Conservation (phyloP, 192 early-diverging fungal species). For the Spizellomyces sp. region DNA sequence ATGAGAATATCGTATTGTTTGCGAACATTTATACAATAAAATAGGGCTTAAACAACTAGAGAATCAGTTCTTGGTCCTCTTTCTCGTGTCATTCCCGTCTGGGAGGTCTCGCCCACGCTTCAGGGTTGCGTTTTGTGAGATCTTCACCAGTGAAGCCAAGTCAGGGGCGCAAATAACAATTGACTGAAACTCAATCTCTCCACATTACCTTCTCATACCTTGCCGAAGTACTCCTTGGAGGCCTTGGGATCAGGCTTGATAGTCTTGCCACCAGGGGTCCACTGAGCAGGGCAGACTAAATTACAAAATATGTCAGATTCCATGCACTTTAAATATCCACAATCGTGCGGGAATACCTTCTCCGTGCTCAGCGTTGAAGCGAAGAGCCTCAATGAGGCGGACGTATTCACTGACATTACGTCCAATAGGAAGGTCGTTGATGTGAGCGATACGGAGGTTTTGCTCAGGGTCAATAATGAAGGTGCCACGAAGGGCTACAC, state of each 20-base stretch:
- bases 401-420: slow-evolving; percentile 83
- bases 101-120: no score
- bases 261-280: slow-evolving; percentile 72
- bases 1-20: no score
- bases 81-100: no score
- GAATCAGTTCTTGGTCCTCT: no score
- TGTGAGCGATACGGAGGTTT: slow-evolving; percentile 82
- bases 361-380: slow-evolving; percentile 79
- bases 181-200: neutral
- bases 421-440: slow-evolving; percentile 90
- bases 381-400: slow-evolving; percentile 87
- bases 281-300: slow-evolving; percentile 84
- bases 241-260: slow-evolving; percentile 72
- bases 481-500: slow-evolving; percentile 67
- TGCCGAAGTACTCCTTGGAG: slow-evolving; percentile 71
- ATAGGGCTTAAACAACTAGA: no score
- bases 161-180: neutral
- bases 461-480: slow-evolving; percentile 91
- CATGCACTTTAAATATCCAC: neutral
- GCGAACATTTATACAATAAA: no score
- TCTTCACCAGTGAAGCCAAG: no score
- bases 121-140: no score
- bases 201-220: slow-evolving; percentile 13
- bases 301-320: slow-evolving; percentile 44
- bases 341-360: slow-evolving; percentile 22